These are phyloP conservation scores for Aspergillus heteromorphus DNA, from an alignment of 495 filamentous ascomycete species.

Conservation along the genomic window DNA sequence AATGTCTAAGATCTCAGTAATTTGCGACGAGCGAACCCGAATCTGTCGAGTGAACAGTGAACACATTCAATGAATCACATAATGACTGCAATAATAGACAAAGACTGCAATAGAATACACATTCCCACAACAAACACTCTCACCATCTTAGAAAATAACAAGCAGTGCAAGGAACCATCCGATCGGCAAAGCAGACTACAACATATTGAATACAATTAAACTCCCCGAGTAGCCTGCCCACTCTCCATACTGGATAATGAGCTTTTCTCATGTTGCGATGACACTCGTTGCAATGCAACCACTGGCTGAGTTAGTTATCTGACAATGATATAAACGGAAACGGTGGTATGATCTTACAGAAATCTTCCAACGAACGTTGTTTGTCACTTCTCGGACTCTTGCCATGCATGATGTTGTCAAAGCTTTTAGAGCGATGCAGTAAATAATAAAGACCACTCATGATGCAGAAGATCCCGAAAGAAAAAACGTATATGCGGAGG, in stretches of 20 bases:
- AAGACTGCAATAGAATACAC: not conserved
- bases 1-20: too few relatives aligned
- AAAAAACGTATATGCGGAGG: slow-evolving; percentile 84
- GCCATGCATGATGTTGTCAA: slow-evolving; percentile 91
- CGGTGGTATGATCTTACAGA: slow-evolving; percentile 53
- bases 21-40: too few relatives aligned
- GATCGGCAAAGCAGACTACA: not conserved
- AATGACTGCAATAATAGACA: not conserved
- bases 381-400: slow-evolving; percentile 68
- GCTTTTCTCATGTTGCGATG: slow-evolving; percentile 13
- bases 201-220: not conserved
- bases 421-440: slow-evolving; percentile 66
- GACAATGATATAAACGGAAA: not conserved
- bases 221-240: not conserved
- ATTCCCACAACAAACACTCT: not conserved
- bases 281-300: slow-evolving; percentile 15
- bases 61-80: not conserved
- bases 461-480: slow-evolving; percentile 77
- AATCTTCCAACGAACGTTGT: slow-evolving; percentile 77
- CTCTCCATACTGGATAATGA: slow-evolving; percentile 6
- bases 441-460: slow-evolving; percentile 65
- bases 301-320: slow-evolving; percentile 6
- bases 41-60: too few relatives aligned
- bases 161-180: not conserved
- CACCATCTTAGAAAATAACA: too few relatives aligned